Evolutionary conservation across 2,329 filamentous ascomycete genomes (phyloP).

Genomic region (Pseudohalonectria lignicola): DNA sequence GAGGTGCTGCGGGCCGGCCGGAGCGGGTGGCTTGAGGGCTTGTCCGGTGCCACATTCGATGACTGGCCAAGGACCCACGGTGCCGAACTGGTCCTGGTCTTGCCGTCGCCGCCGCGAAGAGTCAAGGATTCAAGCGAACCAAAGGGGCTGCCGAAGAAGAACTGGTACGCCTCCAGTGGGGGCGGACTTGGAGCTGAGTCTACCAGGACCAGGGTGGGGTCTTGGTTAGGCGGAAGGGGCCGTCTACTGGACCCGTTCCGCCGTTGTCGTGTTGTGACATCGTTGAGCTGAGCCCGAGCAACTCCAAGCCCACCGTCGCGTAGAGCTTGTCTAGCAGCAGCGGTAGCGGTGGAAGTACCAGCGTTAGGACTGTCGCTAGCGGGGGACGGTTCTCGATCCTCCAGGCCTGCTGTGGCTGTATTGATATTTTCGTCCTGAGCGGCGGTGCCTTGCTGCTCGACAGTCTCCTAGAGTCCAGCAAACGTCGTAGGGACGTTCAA

Average conservation of each 20-base stretch:
- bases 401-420: too few species aligned
- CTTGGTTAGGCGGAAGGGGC: too few species aligned
- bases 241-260: too few species aligned
- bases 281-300: background rate
- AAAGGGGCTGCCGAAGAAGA: conserved; percentile 1
- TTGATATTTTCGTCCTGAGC: too few species aligned
- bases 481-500: conserved; percentile 4
- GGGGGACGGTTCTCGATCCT: too few species aligned
- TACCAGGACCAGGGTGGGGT: background rate
- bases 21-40: background rate
- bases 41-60: background rate
- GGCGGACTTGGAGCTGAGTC: background rate
- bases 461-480: conserved; percentile 13
- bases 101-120: background rate
- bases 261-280: conserved; percentile 3
- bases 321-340: too few species aligned
- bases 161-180: background rate
- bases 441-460: conserved; percentile 6
- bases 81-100: background rate
- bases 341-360: too few species aligned
- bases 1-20: conserved; percentile 8
- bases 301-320: background rate
- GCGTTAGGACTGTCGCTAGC: too few species aligned
- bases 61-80: conserved; percentile 1
- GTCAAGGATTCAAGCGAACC: conserved; percentile 2